A percentile compares a stretch with the other conserved stretches of the same genome.
Conservation (phyloP, 371 early-diverging fungal genomes). For the Circinella minor region DNA sequence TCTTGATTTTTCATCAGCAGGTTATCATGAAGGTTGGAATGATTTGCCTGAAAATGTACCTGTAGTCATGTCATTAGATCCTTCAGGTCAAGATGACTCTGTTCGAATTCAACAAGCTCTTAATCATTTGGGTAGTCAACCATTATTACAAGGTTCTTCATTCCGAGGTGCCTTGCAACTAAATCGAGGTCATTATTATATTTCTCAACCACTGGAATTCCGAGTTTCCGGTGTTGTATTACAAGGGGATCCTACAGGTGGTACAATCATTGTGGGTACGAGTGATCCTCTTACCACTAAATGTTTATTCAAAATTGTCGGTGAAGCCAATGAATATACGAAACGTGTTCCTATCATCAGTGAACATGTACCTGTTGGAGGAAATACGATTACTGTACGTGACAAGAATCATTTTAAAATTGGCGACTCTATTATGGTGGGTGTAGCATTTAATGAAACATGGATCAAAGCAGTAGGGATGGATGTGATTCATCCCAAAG, state of each 20-base stretch:
- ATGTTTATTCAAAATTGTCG: slow-evolving; percentile 24
- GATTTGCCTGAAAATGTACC: slow-evolving; percentile 24
- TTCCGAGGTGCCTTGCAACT: slow-evolving; percentile 44
- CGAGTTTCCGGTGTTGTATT: slow-evolving; percentile 42
- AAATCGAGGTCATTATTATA: slow-evolving; percentile 37
- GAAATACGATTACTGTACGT: slow-evolving; percentile 18
- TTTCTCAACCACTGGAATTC: slow-evolving; percentile 39
- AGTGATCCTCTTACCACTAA: slow-evolving; percentile 12
- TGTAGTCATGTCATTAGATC: slow-evolving; percentile 25
- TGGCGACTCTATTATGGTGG: slow-evolving; percentile 48
- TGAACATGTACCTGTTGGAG: slow-evolving; percentile 46
- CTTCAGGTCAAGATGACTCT: slow-evolving; percentile 38
- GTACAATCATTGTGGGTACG: slow-evolving; percentile 41
- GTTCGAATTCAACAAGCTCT: slow-evolving; percentile 48
- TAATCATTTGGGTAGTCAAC: slow-evolving; percentile 30
- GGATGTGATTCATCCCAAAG: slow-evolving; percentile 51
- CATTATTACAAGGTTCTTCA: slow-evolving; percentile 13
- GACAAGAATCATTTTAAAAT: slow-evolving; percentile 18
- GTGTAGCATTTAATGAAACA: slow-evolving; percentile 40
- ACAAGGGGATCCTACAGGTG: slow-evolving; percentile 49
- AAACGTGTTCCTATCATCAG: slow-evolving; percentile 39
- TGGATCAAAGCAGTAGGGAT: slow-evolving; percentile 54
- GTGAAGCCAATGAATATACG: slow-evolving; percentile 27
- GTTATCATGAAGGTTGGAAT: slow-evolving; percentile 52
- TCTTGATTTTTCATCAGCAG: slow-evolving; percentile 53